Evolutionary conservation across 1,284 basidiomycete genomes (phyloP).

Genomic region (Takashimella tepidaria): DNA sequence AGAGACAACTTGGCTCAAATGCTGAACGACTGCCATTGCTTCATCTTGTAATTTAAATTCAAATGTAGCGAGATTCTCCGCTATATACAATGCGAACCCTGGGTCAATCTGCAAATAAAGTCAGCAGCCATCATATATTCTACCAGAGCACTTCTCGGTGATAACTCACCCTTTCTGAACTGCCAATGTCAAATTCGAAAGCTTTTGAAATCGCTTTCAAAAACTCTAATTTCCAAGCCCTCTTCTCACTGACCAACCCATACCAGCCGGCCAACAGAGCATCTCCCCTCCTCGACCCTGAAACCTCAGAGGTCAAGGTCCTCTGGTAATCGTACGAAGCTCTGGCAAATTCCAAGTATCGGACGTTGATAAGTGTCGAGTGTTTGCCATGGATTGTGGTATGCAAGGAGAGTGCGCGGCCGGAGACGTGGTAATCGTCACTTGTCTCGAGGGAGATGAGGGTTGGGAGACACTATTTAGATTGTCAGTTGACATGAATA

Average conservation of each 20-base stretch:
- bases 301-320: constrained; percentile 50
- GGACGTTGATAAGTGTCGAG: constrained; percentile 77
- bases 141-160: too few species aligned
- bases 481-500: not conserved
- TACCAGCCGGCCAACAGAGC: constrained; percentile 89
- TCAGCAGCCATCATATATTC: not conserved
- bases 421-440: constrained; percentile 57
- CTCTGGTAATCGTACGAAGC: constrained; percentile 79
- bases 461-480: constrained; percentile 72
- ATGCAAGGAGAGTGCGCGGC: constrained; percentile 75
- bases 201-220: constrained; percentile 73
- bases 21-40: constrained; percentile 74
- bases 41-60: constrained; percentile 96
- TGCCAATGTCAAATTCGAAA: constrained; percentile 61
- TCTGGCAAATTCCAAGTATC: constrained; percentile 72
- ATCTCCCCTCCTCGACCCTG: constrained; percentile 25
- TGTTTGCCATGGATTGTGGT: constrained; percentile 81
- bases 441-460: constrained; percentile 91
- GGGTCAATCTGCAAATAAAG: constrained; percentile 60
- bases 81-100: constrained; percentile 80
- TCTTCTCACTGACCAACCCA: constrained; percentile 79
- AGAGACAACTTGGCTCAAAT: constrained; percentile 73
- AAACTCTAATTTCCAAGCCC: constrained; percentile 77
- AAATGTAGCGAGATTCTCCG: constrained; percentile 84
- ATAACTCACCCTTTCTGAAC: constrained; percentile 44